Evolutionary conservation across 257 asterid genomes (phyloP).

Genomic region (Paraleonurus japonicus): DNA sequence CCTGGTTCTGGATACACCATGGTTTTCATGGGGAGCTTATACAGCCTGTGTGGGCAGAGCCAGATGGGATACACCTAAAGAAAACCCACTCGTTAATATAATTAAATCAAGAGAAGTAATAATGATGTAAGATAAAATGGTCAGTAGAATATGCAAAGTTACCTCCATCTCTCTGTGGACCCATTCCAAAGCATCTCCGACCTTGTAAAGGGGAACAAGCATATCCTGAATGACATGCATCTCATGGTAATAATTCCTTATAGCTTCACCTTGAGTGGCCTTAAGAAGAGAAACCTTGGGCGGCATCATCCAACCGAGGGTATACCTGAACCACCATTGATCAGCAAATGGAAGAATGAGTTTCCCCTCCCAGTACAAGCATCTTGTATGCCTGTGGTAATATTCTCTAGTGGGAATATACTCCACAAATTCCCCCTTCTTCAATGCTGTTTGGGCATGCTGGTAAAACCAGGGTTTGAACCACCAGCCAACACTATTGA

Average conservation of each 20-base stretch:
- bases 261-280: slow-evolving; percentile 94
- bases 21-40: slow-evolving; percentile 77
- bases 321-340: slow-evolving; percentile 93
- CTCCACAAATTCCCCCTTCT: slow-evolving; percentile 90
- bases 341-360: slow-evolving; percentile 93
- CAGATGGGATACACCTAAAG: slow-evolving; percentile 91
- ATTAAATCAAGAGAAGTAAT: not conserved
- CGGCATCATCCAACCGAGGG: slow-evolving; percentile 90
- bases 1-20: slow-evolving; percentile 96
- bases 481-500: slow-evolving; percentile 91
- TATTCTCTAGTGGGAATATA: slow-evolving; percentile 89
- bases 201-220: slow-evolving; percentile 94
- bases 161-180: slow-evolving; percentile 96
- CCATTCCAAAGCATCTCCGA: slow-evolving; percentile 90
- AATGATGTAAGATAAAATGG: not conserved
- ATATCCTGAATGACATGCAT: slow-evolving; percentile 96
- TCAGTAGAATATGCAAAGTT: slow-evolving; percentile 10
- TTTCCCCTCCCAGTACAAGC: slow-evolving; percentile 98
- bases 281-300: slow-evolving; percentile 96
- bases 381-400: slow-evolving; percentile 92
- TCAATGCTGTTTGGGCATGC: slow-evolving; percentile 88
- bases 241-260: slow-evolving; percentile 88
- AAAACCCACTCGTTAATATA: slow-evolving; percentile 26
- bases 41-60: slow-evolving; percentile 95
- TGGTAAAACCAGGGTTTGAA: slow-evolving; percentile 97